Base-by-base conservation (phyloP, 2,329 filamentous ascomycete species). In the Lizonia empirigonia region DNA sequence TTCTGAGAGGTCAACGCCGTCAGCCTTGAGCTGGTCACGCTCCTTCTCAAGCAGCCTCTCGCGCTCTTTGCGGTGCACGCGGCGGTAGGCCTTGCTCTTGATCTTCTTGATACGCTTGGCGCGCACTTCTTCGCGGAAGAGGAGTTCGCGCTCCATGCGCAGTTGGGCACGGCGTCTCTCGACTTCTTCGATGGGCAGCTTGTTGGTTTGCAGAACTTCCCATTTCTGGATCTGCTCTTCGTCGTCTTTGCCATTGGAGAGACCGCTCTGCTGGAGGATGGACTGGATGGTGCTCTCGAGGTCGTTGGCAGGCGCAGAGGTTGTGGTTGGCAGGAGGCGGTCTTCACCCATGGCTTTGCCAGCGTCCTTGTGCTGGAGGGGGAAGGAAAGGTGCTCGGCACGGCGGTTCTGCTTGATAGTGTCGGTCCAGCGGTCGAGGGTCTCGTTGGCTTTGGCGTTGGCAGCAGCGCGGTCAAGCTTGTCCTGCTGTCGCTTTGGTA, bases 21-120 rank as follows among this genome's bases (percentile, higher is more conserved):
- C 82, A 41, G 84, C 83, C 37, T 79, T 77, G 42, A 86, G 73
- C 30, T 81, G 80, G 50, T 84, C 79, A 46, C 78, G 77, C 59
- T 87, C 84, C 39, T 80, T 76, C 53, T 84, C 76, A 40, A 82
- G 79, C 52, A 82, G 68, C 56, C 80, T 80, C 68, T 87, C 83
- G 12, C 84, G 79, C 68, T 89, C 89, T 69, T 88, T 96, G 29
- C 93, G 86, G 74, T 97, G 93, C 12, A 97, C 88, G 35, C 92
- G 87, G 47, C 93, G 89, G 71, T 96, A 99, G 0, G 91, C 85
- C 74, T 97, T 99, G 71, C 90, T 95, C 81, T 99, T 99, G 77
- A 99, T 99, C 79, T 97, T 97, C 78, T 97, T 96, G 76, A 99
- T 91, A 19, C 94, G 87, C 76, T 92, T 95, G 7, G 91, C 85